A percentile compares a stretch with the other conserved stretches of the same genome.
Conservation (phyloP, 1,139 yeast genomes). For the Debaryomyces nepalensis region DNA sequence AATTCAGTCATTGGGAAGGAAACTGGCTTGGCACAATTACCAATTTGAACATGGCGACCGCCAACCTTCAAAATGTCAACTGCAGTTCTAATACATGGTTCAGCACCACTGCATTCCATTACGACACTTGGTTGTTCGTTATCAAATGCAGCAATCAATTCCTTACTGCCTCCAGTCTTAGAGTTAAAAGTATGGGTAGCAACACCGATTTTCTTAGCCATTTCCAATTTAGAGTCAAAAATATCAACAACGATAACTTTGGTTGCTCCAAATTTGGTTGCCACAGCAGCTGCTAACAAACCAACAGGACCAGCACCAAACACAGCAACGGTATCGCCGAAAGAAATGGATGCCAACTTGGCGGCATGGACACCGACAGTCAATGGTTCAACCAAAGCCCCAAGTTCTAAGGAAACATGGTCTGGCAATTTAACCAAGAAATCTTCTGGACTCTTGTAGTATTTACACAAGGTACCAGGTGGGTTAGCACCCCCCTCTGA, state of each 20-base stretch:
- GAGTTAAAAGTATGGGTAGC: slow-evolving; percentile 69
- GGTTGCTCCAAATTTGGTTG: slow-evolving; percentile 82
- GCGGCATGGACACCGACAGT: slow-evolving; percentile 86
- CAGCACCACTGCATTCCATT: slow-evolving; percentile 77
- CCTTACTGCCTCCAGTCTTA: slow-evolving; percentile 38
- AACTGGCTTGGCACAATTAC: slow-evolving; percentile 71
- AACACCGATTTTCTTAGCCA: slow-evolving; percentile 60
- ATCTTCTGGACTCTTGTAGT: slow-evolving; percentile 80
- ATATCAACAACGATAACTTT: slow-evolving; percentile 69
- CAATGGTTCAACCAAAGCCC: slow-evolving; percentile 88
- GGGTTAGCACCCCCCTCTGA: slow-evolving; percentile 46
- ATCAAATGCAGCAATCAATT: slow-evolving; percentile 42
- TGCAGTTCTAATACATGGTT: slow-evolving; percentile 68
- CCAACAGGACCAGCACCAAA: slow-evolving; percentile 98
- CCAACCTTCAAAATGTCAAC: slow-evolving; percentile 61
- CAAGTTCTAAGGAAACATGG: slow-evolving; percentile 77
- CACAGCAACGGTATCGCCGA: slow-evolving; percentile 77
- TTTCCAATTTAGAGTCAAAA: slow-evolving; percentile 58
- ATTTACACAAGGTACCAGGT: slow-evolving; percentile 75
- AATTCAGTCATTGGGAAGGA: slow-evolving; percentile 76
- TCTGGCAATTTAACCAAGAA: slow-evolving; percentile 81
- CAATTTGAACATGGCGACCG: slow-evolving; percentile 75
- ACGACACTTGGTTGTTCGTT: slow-evolving; percentile 61
- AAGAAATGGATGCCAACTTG: slow-evolving; percentile 64
- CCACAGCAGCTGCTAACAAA: slow-evolving; percentile 74